A percentile compares a stretch with the other conserved stretches of the same genome.
These are phyloP conservation scores for Zangia roseola DNA, from an alignment of 768 basidiomycete species.

Conservation along the genomic window DNA sequence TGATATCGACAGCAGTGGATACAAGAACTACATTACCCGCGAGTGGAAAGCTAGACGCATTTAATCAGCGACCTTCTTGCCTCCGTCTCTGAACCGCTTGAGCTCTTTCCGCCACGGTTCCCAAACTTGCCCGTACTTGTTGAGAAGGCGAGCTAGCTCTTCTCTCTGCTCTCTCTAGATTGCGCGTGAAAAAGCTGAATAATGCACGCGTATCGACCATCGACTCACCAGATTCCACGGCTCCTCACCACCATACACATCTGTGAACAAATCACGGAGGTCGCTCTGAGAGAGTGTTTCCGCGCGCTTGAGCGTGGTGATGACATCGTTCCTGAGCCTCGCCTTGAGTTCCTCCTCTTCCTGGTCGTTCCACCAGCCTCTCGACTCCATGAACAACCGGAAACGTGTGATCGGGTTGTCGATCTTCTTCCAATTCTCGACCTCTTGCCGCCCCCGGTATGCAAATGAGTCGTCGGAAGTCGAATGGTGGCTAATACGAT, in stretches of 20 bases:
- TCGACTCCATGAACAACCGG: slow-evolving; percentile 79
- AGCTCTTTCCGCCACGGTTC: slow-evolving; percentile 85
- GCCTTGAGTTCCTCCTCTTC: slow-evolving; percentile 73
- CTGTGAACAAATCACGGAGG: slow-evolving; percentile 80
- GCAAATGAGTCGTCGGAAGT: slow-evolving; percentile 96
- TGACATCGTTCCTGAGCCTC: slow-evolving; percentile 67
- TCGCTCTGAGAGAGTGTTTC: slow-evolving; percentile 68
- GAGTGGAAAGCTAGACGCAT: too few relatives aligned
- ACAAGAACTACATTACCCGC: neutral
- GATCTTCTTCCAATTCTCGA: slow-evolving; percentile 87
- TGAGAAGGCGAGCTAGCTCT: slow-evolving; percentile 69
- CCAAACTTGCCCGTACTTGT: slow-evolving; percentile 85
- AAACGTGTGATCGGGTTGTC: slow-evolving; percentile 88
- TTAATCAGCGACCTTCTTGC: slow-evolving; percentile 51
- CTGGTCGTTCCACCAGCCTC: slow-evolving; percentile 79
- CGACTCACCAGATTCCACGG: slow-evolving; percentile 79
- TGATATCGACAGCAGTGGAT: neutral
- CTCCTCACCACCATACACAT: slow-evolving; percentile 83
- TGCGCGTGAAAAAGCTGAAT: neutral
- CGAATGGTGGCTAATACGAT: slow-evolving; percentile 92
- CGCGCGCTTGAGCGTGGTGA: slow-evolving; percentile 75
- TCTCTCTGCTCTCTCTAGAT: slow-evolving; percentile 77
- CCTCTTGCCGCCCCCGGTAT: slow-evolving; percentile 85
- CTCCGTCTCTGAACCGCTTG: slow-evolving; percentile 70
- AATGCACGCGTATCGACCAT: neutral